Conservation (phyloP, 225 moss, liverwort and hornwort species). For the Climacium dendroides region DNA sequence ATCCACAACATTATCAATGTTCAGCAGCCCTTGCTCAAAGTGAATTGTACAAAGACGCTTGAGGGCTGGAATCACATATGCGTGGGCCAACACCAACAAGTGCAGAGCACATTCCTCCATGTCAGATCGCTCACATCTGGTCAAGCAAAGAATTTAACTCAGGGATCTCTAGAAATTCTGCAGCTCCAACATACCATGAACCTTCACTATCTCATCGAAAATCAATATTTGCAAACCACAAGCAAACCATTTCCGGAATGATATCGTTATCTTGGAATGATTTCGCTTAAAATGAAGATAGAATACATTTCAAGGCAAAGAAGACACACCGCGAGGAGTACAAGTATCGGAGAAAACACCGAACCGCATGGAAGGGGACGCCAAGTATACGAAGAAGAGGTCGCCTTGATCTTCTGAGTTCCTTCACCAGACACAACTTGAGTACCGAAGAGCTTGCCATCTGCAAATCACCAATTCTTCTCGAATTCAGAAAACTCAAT, state of each 20-base stretch:
- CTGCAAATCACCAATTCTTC: conserved; percentile 8
- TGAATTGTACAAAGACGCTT: conserved; percentile 49
- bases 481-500: background rate
- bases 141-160: background rate
- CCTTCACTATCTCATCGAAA: background rate
- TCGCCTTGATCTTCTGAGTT: background rate
- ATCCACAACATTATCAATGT: conserved; percentile 49
- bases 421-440: conserved; percentile 8
- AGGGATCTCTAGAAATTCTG: background rate
- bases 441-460: conserved; percentile 49
- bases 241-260: background rate
- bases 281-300: background rate
- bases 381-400: conserved; percentile 24
- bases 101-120: conserved; percentile 55
- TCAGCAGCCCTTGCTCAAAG: conserved; percentile 44
- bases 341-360: conserved; percentile 59
- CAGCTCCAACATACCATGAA: background rate
- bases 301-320: background rate
- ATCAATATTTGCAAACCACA: background rate
- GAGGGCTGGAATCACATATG: conserved; percentile 55
- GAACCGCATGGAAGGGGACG: conserved; percentile 46
- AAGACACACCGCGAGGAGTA: conserved; percentile 55
- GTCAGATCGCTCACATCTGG: conserved; percentile 48
- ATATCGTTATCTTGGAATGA: background rate
- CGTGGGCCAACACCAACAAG: conserved; percentile 60